Base-by-base conservation (phyloP, 306 rosid genomes). In the Cucurbita maxima region DNA sequence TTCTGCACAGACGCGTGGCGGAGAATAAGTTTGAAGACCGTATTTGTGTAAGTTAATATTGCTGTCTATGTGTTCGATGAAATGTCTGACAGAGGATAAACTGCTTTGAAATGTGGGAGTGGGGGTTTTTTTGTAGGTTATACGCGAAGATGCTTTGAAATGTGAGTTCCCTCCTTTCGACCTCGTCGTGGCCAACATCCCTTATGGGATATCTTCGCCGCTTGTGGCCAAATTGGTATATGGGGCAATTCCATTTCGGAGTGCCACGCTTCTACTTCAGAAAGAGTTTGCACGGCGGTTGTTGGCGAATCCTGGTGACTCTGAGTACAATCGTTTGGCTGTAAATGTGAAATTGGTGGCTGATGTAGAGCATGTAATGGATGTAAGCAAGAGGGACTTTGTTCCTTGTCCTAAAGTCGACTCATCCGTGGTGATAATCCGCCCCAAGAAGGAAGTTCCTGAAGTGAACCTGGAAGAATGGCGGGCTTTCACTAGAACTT, bases 251-350 rank as follows among this genome's bases (percentile, higher is more conserved):
- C 79, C 63, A 30, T 94, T 87, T 72, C 77, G 95, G 54, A 85
- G 97, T 44, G 89, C 97, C 11, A 91, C 99, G n/a, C 91, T 94
- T 77, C 86, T 94, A 12, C 88, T 94, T 5, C 97, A 94, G 58
- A 91, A 91, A 64, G 97, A 94, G 86, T 94, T 94, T 53, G 97
- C 99, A 6, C 76, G 84, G 71, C 85, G 99, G 56, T 76, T 94
- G 68, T 18, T 88, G 83, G 95, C 96, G 10, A 78, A 81, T 76
- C 92, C 96, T 2, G 88, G 91, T 10, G 92, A 91, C 18, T 80
- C 91, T 3, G 97, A 86, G 75, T 94, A 81, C 66, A 89, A 88
- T 63, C 96, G 96, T 0, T 80, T 91, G 80, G 94, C 96, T 30
- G 95, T 87, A 36, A 94, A 94, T 36, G 92, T 87, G 82, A 86